These are phyloP conservation scores for Neurospora sp. DNA, from an alignment of 495 filamentous ascomycete genomes.

Conservation along the genomic window DNA sequence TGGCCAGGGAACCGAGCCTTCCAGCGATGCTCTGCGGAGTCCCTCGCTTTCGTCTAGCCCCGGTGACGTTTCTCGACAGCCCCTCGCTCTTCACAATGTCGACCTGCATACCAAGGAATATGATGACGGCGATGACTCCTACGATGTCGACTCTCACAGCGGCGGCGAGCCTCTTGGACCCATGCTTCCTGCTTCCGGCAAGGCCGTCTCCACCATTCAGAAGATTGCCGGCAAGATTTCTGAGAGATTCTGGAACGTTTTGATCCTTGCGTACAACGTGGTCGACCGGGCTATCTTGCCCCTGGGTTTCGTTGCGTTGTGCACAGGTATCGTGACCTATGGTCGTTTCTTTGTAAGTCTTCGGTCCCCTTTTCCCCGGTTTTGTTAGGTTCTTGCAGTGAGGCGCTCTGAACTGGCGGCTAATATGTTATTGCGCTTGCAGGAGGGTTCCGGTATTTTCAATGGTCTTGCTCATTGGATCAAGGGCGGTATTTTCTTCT, in stretches of 20 bases:
- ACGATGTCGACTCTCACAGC: constrained; percentile 19
- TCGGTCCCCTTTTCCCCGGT: background rate
- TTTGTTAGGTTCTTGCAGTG: constrained; percentile 13
- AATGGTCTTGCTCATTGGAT: constrained; percentile 88
- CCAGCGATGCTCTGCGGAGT: constrained; percentile 53
- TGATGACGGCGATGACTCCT: constrained; percentile 29
- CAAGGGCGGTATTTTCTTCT: constrained; percentile 96
- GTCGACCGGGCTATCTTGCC: constrained; percentile 40
- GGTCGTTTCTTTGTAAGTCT: constrained; percentile 47
- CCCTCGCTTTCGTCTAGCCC: constrained; percentile 52
- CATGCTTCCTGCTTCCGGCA: constrained; percentile 5
- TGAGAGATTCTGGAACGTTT: constrained; percentile 30
- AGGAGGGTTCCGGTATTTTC: constrained; percentile 33
- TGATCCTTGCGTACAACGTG: constrained; percentile 31
- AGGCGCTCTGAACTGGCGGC: constrained; percentile 35
- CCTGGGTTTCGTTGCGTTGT: constrained; percentile 47
- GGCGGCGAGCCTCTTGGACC: constrained; percentile 14
- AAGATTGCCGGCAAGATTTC: constrained; percentile 30
- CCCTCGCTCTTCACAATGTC: constrained; percentile 43
- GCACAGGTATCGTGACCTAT: constrained; percentile 48
- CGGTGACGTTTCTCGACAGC: constrained; percentile 28
- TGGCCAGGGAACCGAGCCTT: constrained; percentile 74
- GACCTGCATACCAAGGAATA: constrained; percentile 30
- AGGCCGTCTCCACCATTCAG: constrained; percentile 15
- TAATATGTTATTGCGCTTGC: background rate